Base-by-base conservation (phyloP, 352 stramenopile species). In the Thalassiosira exigua region DNA sequence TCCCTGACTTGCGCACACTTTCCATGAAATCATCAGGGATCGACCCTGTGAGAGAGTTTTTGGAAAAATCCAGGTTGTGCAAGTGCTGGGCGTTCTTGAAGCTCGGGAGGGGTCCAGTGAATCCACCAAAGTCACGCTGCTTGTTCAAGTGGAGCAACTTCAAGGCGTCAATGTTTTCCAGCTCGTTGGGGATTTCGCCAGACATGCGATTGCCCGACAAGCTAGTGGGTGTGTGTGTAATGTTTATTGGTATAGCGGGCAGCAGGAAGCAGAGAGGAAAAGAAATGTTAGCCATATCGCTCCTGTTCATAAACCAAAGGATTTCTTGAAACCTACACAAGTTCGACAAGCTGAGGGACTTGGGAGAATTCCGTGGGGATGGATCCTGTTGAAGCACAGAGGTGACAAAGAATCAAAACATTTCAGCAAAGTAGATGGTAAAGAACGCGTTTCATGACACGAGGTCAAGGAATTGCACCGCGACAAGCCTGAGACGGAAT, bases 121-220 rank as follows among this genome's bases (percentile, higher is more conserved):
- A 84, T n/a, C 81, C 81, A 24, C 70, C 81, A n/a, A 81, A 84
- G 4, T 85, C 71, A 53, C 76, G 81, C 56, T 87, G 80, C n/a
- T 60, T 57, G 26, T 79, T 64, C 26, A 87, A 61, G 32, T 84
- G 73, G 14, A 87, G 48, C 54, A 53, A 27, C 5, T 56, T 62
- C 50, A 87, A 61, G 24, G 72, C 54, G 33, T 11, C 17, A 19
- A 86, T 82, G 21, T 82, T 36, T 53, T 88, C 69, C 26, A 93
- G 66, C 29, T 77, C 75, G 17, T 71, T 78, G 1, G 79, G 66
- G 42, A 84, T 82, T 51, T 79, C 27, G 17, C 70, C 70, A 24
- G 44, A 79, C 60, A 86, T 80, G 29, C 72, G 51, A 78, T 78
- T 84, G 30, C 59, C 71, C 19, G 65, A 75, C 22, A 82, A 66